A percentile compares a stretch with the other conserved stretches of the same genome.
Conservation (phyloP, 805 yeast species). For the Pichia cabralensis region DNA sequence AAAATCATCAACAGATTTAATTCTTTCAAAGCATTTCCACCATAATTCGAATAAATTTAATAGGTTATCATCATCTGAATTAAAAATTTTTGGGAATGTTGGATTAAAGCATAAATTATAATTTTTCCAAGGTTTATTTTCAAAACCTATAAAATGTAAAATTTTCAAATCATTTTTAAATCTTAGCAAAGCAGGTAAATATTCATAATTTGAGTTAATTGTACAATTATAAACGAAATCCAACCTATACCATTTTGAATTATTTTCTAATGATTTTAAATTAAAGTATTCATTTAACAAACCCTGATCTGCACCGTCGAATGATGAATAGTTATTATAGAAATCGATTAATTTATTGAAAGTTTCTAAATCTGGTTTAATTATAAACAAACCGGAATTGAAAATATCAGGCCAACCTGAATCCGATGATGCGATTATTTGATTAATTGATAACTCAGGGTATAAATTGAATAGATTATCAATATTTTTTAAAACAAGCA, state of each 20-base stretch:
- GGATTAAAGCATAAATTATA: constrained; percentile 6
- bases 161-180: constrained; percentile 32
- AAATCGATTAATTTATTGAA: constrained; percentile 32
- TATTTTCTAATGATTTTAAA: constrained; percentile 15
- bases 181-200: constrained; percentile 25
- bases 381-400: constrained; percentile 66
- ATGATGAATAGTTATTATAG: constrained; percentile 26
- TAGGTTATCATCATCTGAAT: constrained; percentile 9
- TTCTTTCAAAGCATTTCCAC: constrained; percentile 26
- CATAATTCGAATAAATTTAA: constrained; percentile 18
- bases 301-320: constrained; percentile 94
- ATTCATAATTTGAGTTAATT: constrained; percentile 27
- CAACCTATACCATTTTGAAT: constrained; percentile 48
- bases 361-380: constrained; percentile 39
- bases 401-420: constrained; percentile 90
- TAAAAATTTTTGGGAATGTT: constrained; percentile 10
- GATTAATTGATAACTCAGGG: constrained; percentile 12
- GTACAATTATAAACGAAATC: constrained; percentile 86
- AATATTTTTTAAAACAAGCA: constrained; percentile 30
- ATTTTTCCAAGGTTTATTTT: constrained; percentile 35
- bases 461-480: constrained; percentile 21
- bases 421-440: constrained; percentile 57
- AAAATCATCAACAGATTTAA: constrained; percentile 12
- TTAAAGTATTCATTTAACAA: constrained; percentile 66
- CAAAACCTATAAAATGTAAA: constrained; percentile 64